Evolutionary conservation across 805 yeast species (phyloP), one percentile per base, ranked within the genome.

Genomic region (Blastobotrys chiropterorum): DNA sequence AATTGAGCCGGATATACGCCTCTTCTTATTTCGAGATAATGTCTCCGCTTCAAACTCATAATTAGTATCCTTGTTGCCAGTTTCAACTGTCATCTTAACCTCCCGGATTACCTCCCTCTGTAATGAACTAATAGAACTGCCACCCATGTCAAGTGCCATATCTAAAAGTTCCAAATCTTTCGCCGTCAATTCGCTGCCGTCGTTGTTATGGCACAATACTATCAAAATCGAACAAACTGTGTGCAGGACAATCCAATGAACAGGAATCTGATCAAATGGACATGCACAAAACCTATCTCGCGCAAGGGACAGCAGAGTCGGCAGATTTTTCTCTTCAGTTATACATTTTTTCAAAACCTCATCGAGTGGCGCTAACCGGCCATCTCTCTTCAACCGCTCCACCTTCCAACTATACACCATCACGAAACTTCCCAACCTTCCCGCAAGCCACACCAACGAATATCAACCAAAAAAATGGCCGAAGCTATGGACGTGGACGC

Each of bases 401-500:
- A 26, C 19, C 43, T 40, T 19, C 20, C 43, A 16, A 16, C 16
- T 19, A 40, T 19, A 17, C 34, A 42, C 15, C 34, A 26, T 26
- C 34, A 5, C 34, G 11, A 26, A n/a, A n/a, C n/a, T n/a, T n/a
- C n/a, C 34, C 34, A 26, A 26, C 34, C 34, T 26, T 26, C 34
- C 34, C 11, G 8, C 34, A n/a, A 41, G 34, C 34, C 34, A 26
- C 34, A 26, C 34, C 5, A 26, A 5, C 34, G 5, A 26, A 26
- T 6, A 26, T 26, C 5, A 6, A 26, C 44, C 15, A 8, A 19
- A 17, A 38, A 38, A 43, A 56, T 53, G 57, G 52, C 55, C 19
- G 58, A 56, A 41, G 53, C 50, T 13, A 57, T 57, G 60, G 60
- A 57, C 20, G 51, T 56, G 34, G 61, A 56, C 44, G 50, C 31